Conservation (phyloP, 2,329 filamentous ascomycete species). For the Ophiostoma pallidulum region DNA sequence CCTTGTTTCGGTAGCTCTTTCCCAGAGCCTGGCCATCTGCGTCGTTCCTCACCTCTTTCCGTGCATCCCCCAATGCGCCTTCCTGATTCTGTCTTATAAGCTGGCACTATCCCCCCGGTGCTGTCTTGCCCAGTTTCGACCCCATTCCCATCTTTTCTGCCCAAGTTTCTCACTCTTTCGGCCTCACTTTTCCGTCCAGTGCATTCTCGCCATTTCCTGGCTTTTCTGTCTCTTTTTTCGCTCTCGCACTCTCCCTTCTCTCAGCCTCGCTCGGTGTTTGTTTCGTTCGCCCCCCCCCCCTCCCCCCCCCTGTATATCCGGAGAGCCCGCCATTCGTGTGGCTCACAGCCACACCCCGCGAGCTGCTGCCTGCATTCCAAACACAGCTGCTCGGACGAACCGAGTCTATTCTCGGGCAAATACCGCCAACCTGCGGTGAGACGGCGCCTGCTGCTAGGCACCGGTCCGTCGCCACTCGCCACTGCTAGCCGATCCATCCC, state of each 20-base stretch:
- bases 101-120: neutral
- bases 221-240: neutral
- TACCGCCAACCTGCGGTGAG: too few species aligned
- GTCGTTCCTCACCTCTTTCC: neutral
- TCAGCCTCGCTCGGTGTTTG: neutral
- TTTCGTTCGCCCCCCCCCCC: too few species aligned
- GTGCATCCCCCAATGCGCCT: neutral
- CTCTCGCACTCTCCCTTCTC: neutral
- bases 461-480: too few species aligned
- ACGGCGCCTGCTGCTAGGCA: too few species aligned
- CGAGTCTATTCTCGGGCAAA: too few species aligned
- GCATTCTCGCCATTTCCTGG: too few species aligned
- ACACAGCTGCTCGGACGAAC: too few species aligned
- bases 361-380: too few species aligned
- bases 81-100: constrained; percentile 5
- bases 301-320: neutral
- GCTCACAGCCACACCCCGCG: constrained; percentile 2
- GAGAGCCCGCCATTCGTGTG: neutral
- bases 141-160: neutral
- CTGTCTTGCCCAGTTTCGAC: neutral
- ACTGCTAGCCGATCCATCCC: too few species aligned
- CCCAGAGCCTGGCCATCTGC: neutral
- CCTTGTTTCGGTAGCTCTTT: constrained; percentile 1
- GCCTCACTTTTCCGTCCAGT: neutral
- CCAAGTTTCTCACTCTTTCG: neutral